Conservation (phyloP, 1,284 basidiomycete species). For the Neolentinus lepideus region DNA sequence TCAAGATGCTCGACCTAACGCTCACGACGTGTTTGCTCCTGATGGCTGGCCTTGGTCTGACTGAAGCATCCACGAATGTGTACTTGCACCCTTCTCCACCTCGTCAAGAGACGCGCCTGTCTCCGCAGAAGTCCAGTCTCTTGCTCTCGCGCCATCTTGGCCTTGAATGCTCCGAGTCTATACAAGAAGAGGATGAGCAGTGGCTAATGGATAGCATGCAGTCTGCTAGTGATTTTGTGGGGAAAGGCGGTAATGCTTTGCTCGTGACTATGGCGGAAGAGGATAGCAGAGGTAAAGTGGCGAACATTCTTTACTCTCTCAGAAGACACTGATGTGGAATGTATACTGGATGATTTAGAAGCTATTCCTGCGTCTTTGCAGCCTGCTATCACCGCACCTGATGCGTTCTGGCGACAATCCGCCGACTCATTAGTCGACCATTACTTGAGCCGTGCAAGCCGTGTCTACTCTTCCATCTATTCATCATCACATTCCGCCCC, state of each 20-base stretch:
- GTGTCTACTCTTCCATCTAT: constrained; percentile 49
- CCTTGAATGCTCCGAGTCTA: constrained; percentile 55
- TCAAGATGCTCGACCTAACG: background rate
- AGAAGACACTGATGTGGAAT: constrained; percentile 6
- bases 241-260: constrained; percentile 43
- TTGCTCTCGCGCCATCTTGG: constrained; percentile 62
- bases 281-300: constrained; percentile 46
- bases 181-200: constrained; percentile 25
- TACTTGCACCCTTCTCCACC: constrained; percentile 39
- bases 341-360: constrained; percentile 24
- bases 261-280: constrained; percentile 50
- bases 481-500: constrained; percentile 13
- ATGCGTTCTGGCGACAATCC: constrained; percentile 22
- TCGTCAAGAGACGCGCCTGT: constrained; percentile 27
- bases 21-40: constrained; percentile 8
- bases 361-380: constrained; percentile 39
- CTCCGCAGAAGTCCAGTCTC: constrained; percentile 46
- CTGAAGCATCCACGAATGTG: constrained; percentile 25
- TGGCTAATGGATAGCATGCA: constrained; percentile 20
- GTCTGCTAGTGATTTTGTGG: constrained; percentile 40
- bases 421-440: constrained; percentile 45
- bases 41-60: constrained; percentile 10
- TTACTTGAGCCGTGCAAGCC: constrained; percentile 48
- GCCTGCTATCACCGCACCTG: constrained; percentile 35
- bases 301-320: background rate